A percentile compares a stretch with the other conserved stretches of the same genome.
Conservation (phyloP, 805 yeast species). For the Candida lessepsii region DNA sequence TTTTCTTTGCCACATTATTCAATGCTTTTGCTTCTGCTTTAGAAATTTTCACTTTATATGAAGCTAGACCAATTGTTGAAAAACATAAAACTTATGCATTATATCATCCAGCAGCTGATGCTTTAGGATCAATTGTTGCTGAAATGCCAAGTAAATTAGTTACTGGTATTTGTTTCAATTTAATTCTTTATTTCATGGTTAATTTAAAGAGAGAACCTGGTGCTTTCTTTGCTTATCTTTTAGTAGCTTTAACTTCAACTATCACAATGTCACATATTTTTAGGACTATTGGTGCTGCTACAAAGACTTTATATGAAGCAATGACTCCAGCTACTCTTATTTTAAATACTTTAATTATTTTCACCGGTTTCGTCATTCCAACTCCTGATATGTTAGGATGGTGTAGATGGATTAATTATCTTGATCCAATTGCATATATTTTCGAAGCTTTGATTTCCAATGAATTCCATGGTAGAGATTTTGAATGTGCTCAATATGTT, state of each 20-base stretch:
- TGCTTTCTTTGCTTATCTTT: slow-evolving; percentile 37
- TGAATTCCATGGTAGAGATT: slow-evolving; percentile 59
- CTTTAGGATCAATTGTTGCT: slow-evolving; percentile 58
- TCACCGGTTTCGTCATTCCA: slow-evolving; percentile 49
- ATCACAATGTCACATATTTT: slow-evolving; percentile 44
- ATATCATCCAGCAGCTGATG: slow-evolving; percentile 75
- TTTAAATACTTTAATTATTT: slow-evolving; percentile 54
- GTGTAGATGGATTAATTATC: slow-evolving; percentile 54
- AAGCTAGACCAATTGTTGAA: slow-evolving; percentile 62
- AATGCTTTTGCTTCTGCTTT: slow-evolving; percentile 61
- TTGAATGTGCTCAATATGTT: slow-evolving; percentile 52
- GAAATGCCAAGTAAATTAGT: slow-evolving; percentile 60
- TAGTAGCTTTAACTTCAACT: slow-evolving; percentile 31
- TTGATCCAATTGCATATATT: slow-evolving; percentile 43
- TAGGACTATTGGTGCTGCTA: slow-evolving; percentile 43
- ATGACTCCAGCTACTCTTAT: slow-evolving; percentile 48
- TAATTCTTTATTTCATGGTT: slow-evolving; percentile 50
- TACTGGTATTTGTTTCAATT: slow-evolving; percentile 30
- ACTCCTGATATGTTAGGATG: slow-evolving; percentile 57
- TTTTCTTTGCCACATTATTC: slow-evolving; percentile 60
- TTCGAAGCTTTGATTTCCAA: slow-evolving; percentile 61
- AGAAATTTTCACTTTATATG: slow-evolving; percentile 58
- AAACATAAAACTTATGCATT: slow-evolving; percentile 73
- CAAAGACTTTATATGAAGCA: slow-evolving; percentile 43
- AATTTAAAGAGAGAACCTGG: slow-evolving; percentile 38